Evolutionary conservation across 2,329 filamentous ascomycete genomes (phyloP).

Genomic region (Neurospora sp.): DNA sequence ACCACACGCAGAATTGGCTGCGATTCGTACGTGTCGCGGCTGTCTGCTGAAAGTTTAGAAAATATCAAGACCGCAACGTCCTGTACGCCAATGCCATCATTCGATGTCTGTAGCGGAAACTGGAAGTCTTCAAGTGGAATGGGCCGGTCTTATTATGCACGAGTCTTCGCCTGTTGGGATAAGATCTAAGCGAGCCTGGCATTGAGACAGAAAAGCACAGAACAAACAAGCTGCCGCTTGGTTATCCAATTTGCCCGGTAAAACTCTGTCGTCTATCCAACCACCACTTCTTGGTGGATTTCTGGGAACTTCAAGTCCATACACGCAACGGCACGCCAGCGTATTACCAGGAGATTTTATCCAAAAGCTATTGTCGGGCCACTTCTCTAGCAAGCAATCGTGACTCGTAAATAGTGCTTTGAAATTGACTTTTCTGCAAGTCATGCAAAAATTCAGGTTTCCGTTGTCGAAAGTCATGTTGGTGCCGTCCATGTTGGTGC

Average conservation of each 20-base stretch:
- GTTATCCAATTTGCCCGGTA: not conserved
- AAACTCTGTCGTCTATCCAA: not conserved
- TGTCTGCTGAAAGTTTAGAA: too few relatives aligned
- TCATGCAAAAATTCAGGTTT: not conserved
- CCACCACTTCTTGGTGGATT: not conserved
- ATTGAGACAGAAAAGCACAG: not conserved
- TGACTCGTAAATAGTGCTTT: not conserved
- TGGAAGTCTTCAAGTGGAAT: not conserved
- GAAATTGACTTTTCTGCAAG: not conserved
- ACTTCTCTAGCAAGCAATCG: too few relatives aligned
- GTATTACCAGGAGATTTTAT: rapidly evolving
- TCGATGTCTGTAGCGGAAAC: not conserved
- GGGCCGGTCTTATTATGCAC: rapidly evolving
- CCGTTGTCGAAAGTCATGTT: not conserved
- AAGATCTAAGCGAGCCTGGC: not conserved
- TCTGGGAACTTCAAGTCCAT: too few relatives aligned
- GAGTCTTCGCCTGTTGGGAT: not conserved
- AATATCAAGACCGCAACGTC: too few relatives aligned
- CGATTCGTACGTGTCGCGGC: too few relatives aligned
- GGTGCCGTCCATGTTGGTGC: too few relatives aligned
- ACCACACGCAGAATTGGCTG: not conserved
- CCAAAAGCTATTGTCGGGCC: rapidly evolving
- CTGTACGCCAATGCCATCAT: too few relatives aligned
- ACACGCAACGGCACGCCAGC: not conserved
- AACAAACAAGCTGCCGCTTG: not conserved